Evolutionary conservation across 768 basidiomycete genomes (phyloP).

Genomic region (Termitomyces sp.): DNA sequence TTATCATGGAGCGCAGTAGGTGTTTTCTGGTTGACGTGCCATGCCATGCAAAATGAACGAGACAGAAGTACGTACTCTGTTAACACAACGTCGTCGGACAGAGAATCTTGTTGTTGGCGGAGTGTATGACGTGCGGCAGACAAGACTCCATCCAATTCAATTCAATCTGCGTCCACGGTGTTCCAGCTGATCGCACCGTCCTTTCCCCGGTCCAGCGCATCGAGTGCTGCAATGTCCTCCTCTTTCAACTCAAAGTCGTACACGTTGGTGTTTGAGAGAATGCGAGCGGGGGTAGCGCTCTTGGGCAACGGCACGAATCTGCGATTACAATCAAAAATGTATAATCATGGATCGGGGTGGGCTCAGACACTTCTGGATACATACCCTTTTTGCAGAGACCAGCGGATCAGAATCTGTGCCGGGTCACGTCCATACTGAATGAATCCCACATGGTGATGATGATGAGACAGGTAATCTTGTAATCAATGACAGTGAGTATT

Average conservation of each 20-base stretch:
- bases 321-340: background rate
- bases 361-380: slow-evolving; percentile 15
- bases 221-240: slow-evolving; percentile 62
- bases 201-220: slow-evolving; percentile 67
- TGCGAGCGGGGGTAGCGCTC: slow-evolving; percentile 63
- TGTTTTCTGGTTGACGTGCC: background rate
- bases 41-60: too few species aligned
- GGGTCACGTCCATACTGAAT: slow-evolving; percentile 56
- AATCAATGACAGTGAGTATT: background rate
- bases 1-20: background rate
- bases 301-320: slow-evolving; percentile 85
- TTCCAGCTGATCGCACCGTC: slow-evolving; percentile 82
- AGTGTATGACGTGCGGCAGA: too few species aligned
- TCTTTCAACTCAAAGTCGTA: slow-evolving; percentile 67
- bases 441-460: background rate
- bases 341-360: background rate
- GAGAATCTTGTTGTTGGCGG: background rate
- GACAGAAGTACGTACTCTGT: too few species aligned
- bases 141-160: too few species aligned
- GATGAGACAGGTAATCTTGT: background rate
- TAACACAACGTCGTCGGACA: background rate
- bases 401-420: slow-evolving; percentile 81
- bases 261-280: slow-evolving; percentile 65
- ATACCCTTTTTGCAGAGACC: slow-evolving; percentile 84
- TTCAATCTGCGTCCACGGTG: slow-evolving; percentile 52